Percentiles rank a stretch among this genome's conserved stretches.
These are phyloP conservation scores for Yamadazyma triangularis DNA, from an alignment of 1,139 yeast genomes.

Conservation along the genomic window DNA sequence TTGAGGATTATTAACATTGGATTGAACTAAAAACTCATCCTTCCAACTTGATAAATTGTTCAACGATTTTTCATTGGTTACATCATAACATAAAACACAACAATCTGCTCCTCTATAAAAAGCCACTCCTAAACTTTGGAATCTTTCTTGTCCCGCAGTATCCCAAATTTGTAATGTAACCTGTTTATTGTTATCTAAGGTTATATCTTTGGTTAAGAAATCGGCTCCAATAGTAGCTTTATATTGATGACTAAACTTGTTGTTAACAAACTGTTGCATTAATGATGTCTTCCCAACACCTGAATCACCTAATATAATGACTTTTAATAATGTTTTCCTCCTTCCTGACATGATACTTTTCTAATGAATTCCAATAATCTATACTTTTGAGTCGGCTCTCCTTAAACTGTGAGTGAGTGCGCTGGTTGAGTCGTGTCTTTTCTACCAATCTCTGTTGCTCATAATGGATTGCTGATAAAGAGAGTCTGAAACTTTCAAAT, in stretches of 20 bases:
- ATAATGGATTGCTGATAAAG: too few species aligned
- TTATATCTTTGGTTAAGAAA: constrained; percentile 85
- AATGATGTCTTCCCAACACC: constrained; percentile 97
- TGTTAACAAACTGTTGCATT: constrained; percentile 94
- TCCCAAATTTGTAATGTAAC: constrained; percentile 95
- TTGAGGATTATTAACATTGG: constrained; percentile 89
- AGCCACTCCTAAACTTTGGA: constrained; percentile 95
- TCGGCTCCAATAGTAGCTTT: constrained; percentile 99
- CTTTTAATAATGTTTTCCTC: constrained; percentile 88
- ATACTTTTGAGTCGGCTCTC: background rate
- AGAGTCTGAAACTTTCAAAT: too few species aligned
- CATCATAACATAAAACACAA: constrained; percentile 93
- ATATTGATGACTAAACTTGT: constrained; percentile 91
- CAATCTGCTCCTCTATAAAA: constrained; percentile 98
- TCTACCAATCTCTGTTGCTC: too few species aligned
- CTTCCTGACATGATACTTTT: constrained; percentile 64
- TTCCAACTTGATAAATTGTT: constrained; percentile 90
- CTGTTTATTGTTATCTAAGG: constrained; percentile 69
- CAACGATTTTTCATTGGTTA: constrained; percentile 87
- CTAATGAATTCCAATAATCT: too few species aligned
- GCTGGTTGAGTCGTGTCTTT: too few species aligned
- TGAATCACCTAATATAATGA: constrained; percentile 92
- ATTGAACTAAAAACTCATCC: constrained; percentile 91
- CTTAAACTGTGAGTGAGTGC: background rate
- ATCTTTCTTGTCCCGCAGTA: constrained; percentile 98